A percentile compares a stretch with the other conserved stretches of the same genome.
Evolutionary conservation across 768 basidiomycete genomes (phyloP).

Genomic region (Rhodotorula paludigena): DNA sequence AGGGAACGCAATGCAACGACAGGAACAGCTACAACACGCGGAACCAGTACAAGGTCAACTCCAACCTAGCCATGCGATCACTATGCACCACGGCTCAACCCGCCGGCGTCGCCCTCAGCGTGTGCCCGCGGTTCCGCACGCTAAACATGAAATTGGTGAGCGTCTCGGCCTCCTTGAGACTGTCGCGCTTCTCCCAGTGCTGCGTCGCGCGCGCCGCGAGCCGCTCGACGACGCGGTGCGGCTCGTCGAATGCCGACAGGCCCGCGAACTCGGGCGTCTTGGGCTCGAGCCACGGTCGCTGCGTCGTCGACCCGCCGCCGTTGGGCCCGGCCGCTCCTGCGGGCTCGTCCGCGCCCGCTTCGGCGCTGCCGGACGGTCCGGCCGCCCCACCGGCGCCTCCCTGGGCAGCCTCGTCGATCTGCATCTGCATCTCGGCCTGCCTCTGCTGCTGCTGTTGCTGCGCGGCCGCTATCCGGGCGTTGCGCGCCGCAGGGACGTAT

Average conservation of each 20-base stretch:
- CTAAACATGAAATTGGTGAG: slow-evolving; percentile 37
- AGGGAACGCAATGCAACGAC: too few relatives aligned
- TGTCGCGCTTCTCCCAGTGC: slow-evolving; percentile 38
- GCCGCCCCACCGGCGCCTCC: not conserved
- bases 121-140: not conserved
- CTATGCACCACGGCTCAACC: too few relatives aligned
- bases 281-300: slow-evolving; percentile 30
- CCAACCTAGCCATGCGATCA: too few relatives aligned
- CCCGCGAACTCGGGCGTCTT: slow-evolving; percentile 33
- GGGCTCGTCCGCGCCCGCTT: too few relatives aligned
- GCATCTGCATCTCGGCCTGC: too few relatives aligned
- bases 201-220: slow-evolving; percentile 25
- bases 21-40: too few relatives aligned
- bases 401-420: too few relatives aligned
- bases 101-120: slow-evolving; percentile 2
- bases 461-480: not conserved
- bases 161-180: slow-evolving; percentile 38
- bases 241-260: slow-evolving; percentile 26
- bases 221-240: slow-evolving; percentile 17
- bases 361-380: not conserved
- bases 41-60: too few relatives aligned
- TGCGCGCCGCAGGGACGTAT: slow-evolving; percentile 13
- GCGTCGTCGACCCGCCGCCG: not conserved
- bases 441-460: too few relatives aligned
- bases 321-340: not conserved